A percentile compares a stretch with the other conserved stretches of the same genome.
phyloP scores from a whole-genome alignment of 2,329 filamentous ascomycete species.

The Neocucurbitaria cava region DNA sequence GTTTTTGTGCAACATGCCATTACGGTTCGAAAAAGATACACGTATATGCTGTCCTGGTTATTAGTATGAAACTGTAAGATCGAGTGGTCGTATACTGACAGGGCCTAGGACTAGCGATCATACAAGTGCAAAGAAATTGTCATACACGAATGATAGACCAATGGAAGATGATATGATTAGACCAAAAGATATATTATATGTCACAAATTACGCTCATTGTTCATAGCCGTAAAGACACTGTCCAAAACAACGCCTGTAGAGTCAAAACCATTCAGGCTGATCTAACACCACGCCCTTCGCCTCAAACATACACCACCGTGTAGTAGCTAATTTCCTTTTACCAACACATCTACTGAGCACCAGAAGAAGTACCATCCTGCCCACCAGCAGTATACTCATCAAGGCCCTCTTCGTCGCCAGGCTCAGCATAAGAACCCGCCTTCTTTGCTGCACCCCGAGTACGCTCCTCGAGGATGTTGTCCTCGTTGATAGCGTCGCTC shows the following conservation, averaged over 20 bases:
- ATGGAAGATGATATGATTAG: too few relatives aligned
- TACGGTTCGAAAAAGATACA: too few relatives aligned
- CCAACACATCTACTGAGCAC: conserved; percentile 22
- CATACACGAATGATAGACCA: too few relatives aligned
- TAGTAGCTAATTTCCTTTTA: background rate
- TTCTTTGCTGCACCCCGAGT: conserved; percentile 57
- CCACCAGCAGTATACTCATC: conserved; percentile 52
- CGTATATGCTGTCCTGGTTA: too few relatives aligned
- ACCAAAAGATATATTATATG: too few relatives aligned
- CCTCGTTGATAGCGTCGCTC: conserved; percentile 56
- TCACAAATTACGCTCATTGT: too few relatives aligned
- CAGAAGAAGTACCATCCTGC: conserved; percentile 43
- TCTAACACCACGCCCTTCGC: background rate
- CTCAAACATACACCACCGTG: background rate
- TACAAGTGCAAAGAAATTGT: too few relatives aligned
- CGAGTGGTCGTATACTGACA: too few relatives aligned
- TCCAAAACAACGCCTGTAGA: background rate
- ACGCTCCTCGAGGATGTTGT: conserved; percentile 56
- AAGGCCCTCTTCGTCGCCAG: conserved; percentile 59
- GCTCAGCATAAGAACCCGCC: conserved; percentile 56
- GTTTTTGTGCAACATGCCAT: too few relatives aligned
- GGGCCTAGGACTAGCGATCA: too few relatives aligned
- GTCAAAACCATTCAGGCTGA: background rate
- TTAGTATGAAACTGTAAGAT: too few relatives aligned
- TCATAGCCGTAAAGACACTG: too few relatives aligned